Conservation (phyloP, 2,329 filamentous ascomycete genomes). For the Hirsutella rhossiliensis region DNA sequence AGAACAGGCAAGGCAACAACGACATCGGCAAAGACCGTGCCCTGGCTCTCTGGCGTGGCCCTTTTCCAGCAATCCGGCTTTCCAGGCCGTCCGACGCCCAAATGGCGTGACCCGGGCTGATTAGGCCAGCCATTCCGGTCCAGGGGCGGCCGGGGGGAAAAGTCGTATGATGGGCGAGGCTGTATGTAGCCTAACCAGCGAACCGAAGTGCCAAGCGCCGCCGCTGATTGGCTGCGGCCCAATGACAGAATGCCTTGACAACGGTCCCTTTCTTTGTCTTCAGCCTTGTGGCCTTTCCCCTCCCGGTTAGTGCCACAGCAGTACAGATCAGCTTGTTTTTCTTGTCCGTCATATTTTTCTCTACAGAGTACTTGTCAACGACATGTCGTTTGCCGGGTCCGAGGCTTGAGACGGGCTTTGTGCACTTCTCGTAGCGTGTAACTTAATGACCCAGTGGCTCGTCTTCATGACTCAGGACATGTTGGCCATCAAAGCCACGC, state of each 20-base stretch:
- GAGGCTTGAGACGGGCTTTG: too few species aligned
- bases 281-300: neutral
- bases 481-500: too few species aligned
- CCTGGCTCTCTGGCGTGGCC: neutral
- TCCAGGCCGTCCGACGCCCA: neutral
- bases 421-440: too few species aligned
- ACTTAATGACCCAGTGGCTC: too few species aligned
- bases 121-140: neutral
- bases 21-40: neutral
- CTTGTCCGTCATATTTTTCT: too few species aligned
- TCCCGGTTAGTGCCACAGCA: neutral
- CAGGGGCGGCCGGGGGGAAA: constrained; percentile 7
- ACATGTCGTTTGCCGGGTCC: too few species aligned
- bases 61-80: neutral
- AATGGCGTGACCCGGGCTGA: constrained; percentile 9
- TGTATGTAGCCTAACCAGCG: constrained; percentile 8
- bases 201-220: neutral
- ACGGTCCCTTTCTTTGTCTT: neutral
- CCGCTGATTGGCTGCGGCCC: constrained; percentile 1
- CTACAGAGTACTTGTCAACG: too few species aligned
- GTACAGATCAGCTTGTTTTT: too few species aligned
- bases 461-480: too few species aligned
- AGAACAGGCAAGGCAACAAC: too few species aligned
- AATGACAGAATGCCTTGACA: neutral
- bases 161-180: constrained; percentile 28